phyloP scores from a whole-genome alignment of 257 asterid species.

The Sherardia arvensis region DNA sequence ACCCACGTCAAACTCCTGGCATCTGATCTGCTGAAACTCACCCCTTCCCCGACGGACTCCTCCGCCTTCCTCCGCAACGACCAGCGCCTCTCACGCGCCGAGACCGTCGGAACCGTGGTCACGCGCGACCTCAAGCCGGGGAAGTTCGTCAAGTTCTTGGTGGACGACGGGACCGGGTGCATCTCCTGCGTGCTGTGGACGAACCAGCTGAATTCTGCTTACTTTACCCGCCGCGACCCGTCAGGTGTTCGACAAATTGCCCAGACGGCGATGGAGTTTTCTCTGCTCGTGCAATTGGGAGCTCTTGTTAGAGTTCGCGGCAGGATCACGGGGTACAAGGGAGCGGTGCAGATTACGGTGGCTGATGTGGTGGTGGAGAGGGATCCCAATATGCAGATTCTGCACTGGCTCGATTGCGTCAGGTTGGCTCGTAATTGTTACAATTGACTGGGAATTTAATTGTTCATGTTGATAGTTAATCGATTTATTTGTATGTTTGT shows the following conservation, averaged over 20 bases:
- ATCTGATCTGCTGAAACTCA: slow-evolving; percentile 40
- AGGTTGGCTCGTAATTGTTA: slow-evolving; percentile 36
- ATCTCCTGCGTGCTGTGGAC: slow-evolving; percentile 74
- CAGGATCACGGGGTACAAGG: slow-evolving; percentile 44
- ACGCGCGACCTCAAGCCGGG: slow-evolving; percentile 51
- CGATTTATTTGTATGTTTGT: not conserved
- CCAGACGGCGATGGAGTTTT: slow-evolving; percentile 27
- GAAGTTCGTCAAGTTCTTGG: slow-evolving; percentile 44
- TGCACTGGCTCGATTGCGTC: slow-evolving; percentile 63
- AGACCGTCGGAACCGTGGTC: slow-evolving; percentile 54
- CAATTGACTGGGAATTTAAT: slow-evolving; percentile 1
- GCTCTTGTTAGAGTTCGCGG: slow-evolving; percentile 71
- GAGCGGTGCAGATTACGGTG: slow-evolving; percentile 56
- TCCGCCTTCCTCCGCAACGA: slow-evolving; percentile 41
- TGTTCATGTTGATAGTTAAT: not conserved
- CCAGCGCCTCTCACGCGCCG: slow-evolving; percentile 43
- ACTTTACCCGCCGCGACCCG: slow-evolving; percentile 51
- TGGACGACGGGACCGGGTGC: slow-evolving; percentile 77
- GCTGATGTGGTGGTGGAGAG: slow-evolving; percentile 56
- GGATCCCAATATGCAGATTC: slow-evolving; percentile 67
- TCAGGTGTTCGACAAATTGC: slow-evolving; percentile 70
- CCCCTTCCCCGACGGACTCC: slow-evolving; percentile 20
- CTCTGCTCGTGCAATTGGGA: slow-evolving; percentile 51
- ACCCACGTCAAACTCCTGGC: slow-evolving; percentile 63
- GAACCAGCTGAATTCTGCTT: slow-evolving; percentile 46